Percentiles rank a stretch among this genome's conserved stretches.
phyloP scores from a whole-genome alignment of 1,284 basidiomycete species.

The Leccinum angustisporum region DNA sequence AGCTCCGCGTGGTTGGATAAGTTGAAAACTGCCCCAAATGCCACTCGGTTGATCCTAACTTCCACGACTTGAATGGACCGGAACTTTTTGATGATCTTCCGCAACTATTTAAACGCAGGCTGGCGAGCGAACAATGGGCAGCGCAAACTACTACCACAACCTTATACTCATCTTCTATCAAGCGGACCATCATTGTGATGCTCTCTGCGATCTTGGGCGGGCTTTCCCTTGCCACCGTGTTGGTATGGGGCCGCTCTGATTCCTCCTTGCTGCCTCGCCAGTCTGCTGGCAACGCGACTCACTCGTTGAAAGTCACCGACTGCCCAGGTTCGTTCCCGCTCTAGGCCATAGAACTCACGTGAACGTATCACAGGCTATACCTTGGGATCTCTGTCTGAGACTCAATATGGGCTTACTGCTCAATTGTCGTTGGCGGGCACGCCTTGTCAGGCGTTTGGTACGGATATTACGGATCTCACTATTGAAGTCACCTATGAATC shows the following conservation, averaged over 20 bases:
- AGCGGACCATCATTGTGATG: constrained; percentile 9
- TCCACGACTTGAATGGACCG: too few species aligned
- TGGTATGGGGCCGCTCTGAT: constrained; percentile 8
- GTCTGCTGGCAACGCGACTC: background rate
- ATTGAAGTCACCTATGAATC: constrained; percentile 69
- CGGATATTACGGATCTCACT: constrained; percentile 61
- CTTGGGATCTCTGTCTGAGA: constrained; percentile 46
- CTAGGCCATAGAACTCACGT: background rate
- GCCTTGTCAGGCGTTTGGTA: constrained; percentile 73
- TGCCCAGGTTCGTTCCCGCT: constrained; percentile 26
- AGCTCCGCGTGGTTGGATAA: too few species aligned
- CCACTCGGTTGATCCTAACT: too few species aligned
- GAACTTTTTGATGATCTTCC: background rate
- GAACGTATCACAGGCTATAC: constrained; percentile 47
- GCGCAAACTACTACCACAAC: background rate
- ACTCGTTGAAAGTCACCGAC: constrained; percentile 29
- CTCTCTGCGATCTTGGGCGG: constrained; percentile 21
- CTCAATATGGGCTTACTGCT: constrained; percentile 53
- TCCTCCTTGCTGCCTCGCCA: constrained; percentile 10
- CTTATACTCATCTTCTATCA: background rate
- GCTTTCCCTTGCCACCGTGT: constrained; percentile 20
- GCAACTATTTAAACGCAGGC: background rate
- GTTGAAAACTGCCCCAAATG: too few species aligned
- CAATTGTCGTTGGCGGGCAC: constrained; percentile 55
- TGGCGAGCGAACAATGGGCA: background rate